Evolutionary conservation across 163 green algal genomes (phyloP).

Genomic region (Scenedesmus sp.): DNA sequence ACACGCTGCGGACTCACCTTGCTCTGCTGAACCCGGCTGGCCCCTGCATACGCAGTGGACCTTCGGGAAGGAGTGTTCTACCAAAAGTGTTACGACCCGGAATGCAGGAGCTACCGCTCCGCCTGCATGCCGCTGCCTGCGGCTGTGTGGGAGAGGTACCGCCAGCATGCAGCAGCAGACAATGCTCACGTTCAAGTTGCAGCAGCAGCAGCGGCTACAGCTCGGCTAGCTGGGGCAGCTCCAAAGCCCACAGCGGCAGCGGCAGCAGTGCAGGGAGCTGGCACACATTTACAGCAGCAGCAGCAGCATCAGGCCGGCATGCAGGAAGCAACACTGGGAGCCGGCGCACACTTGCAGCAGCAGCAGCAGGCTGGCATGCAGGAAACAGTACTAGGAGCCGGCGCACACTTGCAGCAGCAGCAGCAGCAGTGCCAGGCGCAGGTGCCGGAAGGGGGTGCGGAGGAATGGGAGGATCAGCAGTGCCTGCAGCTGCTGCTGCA

Average conservation of each 20-base stretch:
- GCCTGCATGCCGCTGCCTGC: constrained; percentile 63
- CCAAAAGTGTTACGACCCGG: constrained; percentile 84
- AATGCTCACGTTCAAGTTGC: not conserved
- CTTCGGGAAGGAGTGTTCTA: constrained; percentile 25
- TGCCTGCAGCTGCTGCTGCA: constrained; percentile 26
- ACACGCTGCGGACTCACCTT: no score
- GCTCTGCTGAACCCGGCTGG: not conserved
- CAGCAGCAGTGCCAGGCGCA: not conserved
- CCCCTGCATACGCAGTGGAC: not conserved
- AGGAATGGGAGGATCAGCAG: not conserved
- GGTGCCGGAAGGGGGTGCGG: not conserved
- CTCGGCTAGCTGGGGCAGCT: not conserved
- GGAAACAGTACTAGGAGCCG: not conserved
- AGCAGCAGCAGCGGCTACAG: constrained; percentile 16
- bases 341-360: not conserved
- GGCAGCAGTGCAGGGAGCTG: not conserved
- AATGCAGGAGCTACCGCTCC: constrained; percentile 74
- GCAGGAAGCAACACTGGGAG: not conserved
- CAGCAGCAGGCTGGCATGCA: not conserved
- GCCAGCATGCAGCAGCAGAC: not conserved
- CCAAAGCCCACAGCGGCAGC: not conserved
- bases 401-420: not conserved
- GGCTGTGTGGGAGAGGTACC: constrained; percentile 44
- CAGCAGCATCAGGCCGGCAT: not conserved
- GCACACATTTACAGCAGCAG: not conserved